Percentiles rank a stretch among this genome's conserved stretches.
Conservation (phyloP, 352 stramenopile species). For the Globisporangium carolinianum region DNA sequence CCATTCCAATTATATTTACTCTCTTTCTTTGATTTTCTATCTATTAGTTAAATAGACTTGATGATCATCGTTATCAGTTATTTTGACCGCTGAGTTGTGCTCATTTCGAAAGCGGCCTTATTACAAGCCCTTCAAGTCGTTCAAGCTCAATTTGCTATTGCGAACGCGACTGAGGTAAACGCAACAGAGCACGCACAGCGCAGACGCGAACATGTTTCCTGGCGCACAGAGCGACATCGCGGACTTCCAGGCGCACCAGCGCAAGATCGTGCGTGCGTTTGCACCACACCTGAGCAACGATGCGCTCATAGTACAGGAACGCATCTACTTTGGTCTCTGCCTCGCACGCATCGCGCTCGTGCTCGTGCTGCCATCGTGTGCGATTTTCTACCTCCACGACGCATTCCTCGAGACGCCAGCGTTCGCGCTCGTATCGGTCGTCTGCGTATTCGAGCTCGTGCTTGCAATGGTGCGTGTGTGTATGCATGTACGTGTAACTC, state of each 20-base stretch:
- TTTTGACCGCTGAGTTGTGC: neutral
- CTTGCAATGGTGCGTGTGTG: slow-evolving; percentile 32
- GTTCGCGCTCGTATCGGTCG: slow-evolving; percentile 50
- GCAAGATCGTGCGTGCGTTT: slow-evolving; percentile 69
- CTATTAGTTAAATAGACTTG: neutral
- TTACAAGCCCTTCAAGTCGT: neutral
- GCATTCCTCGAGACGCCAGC: slow-evolving; percentile 57
- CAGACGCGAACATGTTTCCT: slow-evolving; percentile 20
- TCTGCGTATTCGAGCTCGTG: slow-evolving; percentile 39
- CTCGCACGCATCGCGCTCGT: slow-evolving; percentile 46
- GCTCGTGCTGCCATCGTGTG: slow-evolving; percentile 39
- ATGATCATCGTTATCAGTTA: neutral
- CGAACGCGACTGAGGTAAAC: neutral
- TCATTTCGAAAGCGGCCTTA: neutral
- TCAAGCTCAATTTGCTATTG: neutral
- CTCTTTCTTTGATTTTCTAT: neutral
- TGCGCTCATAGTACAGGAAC: slow-evolving; percentile 41
- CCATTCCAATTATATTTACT: neutral
- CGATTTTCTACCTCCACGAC: slow-evolving; percentile 37
- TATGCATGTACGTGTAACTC: neutral
- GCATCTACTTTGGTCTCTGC: slow-evolving; percentile 42
- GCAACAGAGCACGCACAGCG: neutral
- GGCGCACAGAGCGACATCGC: slow-evolving; percentile 19
- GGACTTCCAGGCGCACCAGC: slow-evolving; percentile 47
- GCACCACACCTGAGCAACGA: slow-evolving; percentile 57